Evolutionary conservation across 2,329 filamentous ascomycete genomes (phyloP), one percentile per base, ranked within the genome.

Genomic region (Colletotrichum sp.): DNA sequence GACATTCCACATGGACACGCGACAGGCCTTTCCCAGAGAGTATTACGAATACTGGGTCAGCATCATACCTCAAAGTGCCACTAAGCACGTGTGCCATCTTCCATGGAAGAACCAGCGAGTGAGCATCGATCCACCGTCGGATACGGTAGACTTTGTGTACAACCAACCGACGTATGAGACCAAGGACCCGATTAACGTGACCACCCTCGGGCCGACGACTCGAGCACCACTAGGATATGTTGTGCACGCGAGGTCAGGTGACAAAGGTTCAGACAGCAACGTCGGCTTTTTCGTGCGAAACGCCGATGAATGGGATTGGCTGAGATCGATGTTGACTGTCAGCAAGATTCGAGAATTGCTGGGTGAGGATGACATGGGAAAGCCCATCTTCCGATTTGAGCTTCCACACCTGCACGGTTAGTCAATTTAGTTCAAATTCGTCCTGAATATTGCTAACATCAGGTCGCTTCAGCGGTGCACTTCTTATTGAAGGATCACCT

Each of bases 351-450:
- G 83, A 30, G 80, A 81, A 30, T 73, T 87, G 4, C 79, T 87
- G 39, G 85, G 82, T 1, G 81, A 85, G 32, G 84, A 86, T 78
- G 82, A 85, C 71, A 80, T 80, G 30, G 79, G 79, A 2, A 80
- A 83, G 68, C 80, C 81, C 27, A 83, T 89, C 52, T 87, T 88
- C 64, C 82, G 87, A 1, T 87, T 88, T 34, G 88, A 89, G 80
- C 80, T 89, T 28, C 84, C 87, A 8, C 65, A 72, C 28, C 67
- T 70, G 8, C 52, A 58, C 52, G 73, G 70, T 77, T 6, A 64
- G 76, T 67, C 6, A n/a, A 9, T 9, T 32, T 12, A 10, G 30
- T 16, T 18, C 9, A n/a, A 28, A 7, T 6, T 32, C 16, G 10
- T 13, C 5, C 15, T 3, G 7, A 5, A 5, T 13, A 13, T 30